phyloP scores from a whole-genome alignment of 2,329 filamentous ascomycete genomes.

The Alternaria triticina region DNA sequence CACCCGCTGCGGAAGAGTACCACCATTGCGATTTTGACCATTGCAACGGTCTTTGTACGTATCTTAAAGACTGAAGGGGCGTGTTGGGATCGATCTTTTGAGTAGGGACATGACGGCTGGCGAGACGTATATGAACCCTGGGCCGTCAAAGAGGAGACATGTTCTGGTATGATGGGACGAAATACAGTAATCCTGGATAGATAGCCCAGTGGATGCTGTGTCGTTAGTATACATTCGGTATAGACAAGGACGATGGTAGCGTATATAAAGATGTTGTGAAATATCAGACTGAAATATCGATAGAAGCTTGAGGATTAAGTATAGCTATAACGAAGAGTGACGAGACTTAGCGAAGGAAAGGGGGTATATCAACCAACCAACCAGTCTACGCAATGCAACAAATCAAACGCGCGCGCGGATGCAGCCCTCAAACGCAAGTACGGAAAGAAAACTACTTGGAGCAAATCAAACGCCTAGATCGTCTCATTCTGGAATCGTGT shows the following conservation, averaged over 20 bases:
- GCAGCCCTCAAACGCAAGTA: neutral
- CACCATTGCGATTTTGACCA: neutral
- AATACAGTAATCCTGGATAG: neutral
- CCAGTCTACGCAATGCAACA: conserved; percentile 15
- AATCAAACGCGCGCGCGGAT: conserved; percentile 9
- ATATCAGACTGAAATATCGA: neutral
- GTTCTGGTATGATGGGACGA: neutral
- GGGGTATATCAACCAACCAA: conserved; percentile 25
- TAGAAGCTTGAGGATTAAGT: neutral
- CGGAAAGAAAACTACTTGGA: neutral
- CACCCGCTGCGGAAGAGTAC: neutral
- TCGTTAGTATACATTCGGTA: neutral
- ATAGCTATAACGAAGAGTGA: conserved; percentile 2
- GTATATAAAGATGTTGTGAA: neutral
- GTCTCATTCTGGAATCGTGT: conserved; percentile 5
- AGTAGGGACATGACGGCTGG: neutral
- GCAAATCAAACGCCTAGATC: conserved; percentile 7
- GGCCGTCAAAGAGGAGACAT: neutral
- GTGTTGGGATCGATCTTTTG: neutral
- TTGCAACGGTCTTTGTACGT: neutral
- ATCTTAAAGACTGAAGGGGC: neutral
- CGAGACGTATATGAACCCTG: neutral
- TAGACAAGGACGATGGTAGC: neutral
- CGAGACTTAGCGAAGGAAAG: conserved; percentile 19
- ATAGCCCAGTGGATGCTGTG: neutral